Percentiles rank a stretch among this genome's conserved stretches.
phyloP scores from a whole-genome alignment of 2,329 filamentous ascomycete species.

The Atkinsonella hypoxylon region DNA sequence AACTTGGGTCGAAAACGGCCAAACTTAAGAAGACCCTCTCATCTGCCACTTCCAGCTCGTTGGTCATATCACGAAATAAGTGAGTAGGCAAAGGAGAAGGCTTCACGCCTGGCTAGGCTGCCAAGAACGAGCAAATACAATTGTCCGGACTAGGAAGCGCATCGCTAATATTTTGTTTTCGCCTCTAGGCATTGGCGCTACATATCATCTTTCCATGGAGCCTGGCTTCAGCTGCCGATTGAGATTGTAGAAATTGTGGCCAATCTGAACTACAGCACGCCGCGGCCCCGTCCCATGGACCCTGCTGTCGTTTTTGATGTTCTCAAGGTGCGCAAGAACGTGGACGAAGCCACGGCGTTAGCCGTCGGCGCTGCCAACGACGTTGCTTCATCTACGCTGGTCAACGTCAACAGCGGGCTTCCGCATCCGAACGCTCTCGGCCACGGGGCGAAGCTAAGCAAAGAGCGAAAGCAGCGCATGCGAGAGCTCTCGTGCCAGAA shows the following conservation, averaged over 20 bases:
- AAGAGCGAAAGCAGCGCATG: conserved; percentile 67
- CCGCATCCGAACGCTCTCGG: conserved; percentile 12
- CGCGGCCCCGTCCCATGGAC: conserved; percentile 65
- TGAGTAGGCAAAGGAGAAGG: neutral
- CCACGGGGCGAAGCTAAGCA: conserved; percentile 55
- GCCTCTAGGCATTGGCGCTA: conserved; percentile 64
- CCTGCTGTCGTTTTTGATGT: conserved; percentile 74
- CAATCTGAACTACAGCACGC: conserved; percentile 67
- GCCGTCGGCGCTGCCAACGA: conserved; percentile 68
- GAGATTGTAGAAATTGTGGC: conserved; percentile 71
- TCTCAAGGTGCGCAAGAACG: conserved; percentile 66
- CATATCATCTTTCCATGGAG: conserved; percentile 72
- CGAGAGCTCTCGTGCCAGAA: conserved; percentile 70
- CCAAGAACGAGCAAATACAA: no score
- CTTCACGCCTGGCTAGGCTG: no score
- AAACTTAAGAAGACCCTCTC: neutral
- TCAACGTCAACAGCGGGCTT: conserved; percentile 34
- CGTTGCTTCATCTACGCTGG: conserved; percentile 51
- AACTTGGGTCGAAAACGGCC: neutral
- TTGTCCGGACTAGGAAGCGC: neutral
- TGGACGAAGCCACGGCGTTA: conserved; percentile 70
- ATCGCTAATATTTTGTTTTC: neutral
- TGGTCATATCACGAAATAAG: neutral
- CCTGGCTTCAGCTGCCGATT: conserved; percentile 69
- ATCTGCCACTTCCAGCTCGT: neutral